phyloP scores from a whole-genome alignment of 169 alveolate genomes.

The Cryptosporidium sp. region DNA sequence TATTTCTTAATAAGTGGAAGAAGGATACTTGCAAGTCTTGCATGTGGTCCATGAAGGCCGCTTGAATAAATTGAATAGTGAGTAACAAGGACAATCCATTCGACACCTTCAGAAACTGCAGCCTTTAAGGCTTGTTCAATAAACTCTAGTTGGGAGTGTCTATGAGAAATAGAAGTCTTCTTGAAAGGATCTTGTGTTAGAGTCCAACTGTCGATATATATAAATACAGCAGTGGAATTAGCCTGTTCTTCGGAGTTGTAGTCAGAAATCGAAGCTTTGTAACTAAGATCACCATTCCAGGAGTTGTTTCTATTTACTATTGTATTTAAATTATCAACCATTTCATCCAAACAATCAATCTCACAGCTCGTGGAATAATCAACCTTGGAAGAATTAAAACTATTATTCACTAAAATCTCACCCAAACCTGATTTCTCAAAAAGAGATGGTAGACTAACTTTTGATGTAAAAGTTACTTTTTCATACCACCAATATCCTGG shows the following conservation, averaged over 20 bases:
- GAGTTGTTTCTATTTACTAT: conserved; percentile 12
- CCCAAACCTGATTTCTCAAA: conserved; percentile 6
- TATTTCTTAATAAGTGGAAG: conserved; percentile 65
- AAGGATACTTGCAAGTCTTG: conserved; percentile 11
- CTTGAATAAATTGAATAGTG: conserved; percentile 70
- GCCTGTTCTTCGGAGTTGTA: conserved; percentile 1
- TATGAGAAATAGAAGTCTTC: conserved; percentile 38
- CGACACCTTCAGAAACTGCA: conserved; percentile 14
- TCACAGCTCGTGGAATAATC: neutral
- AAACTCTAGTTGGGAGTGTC: conserved; percentile 41
- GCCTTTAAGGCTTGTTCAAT: conserved; percentile 53
- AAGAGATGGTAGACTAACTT: neutral
- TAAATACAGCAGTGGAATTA: conserved; percentile 50
- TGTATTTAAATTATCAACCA: conserved; percentile 13
- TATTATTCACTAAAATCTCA: neutral
- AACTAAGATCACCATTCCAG: conserved; percentile 11
- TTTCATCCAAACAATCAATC: conserved; percentile 18
- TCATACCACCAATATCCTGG: conserved; percentile 76
- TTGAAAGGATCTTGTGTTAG: conserved; percentile 66
- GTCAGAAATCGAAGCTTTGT: conserved; percentile 34
- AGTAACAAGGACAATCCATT: conserved; percentile 60
- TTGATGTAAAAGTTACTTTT: conserved; percentile 4
- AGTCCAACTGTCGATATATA: conserved; percentile 52
- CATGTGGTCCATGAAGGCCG: conserved; percentile 71
- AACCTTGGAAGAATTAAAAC: neutral